Evolutionary conservation across 2,329 filamentous ascomycete species (phyloP).

Genomic region (Shiraia sp.): DNA sequence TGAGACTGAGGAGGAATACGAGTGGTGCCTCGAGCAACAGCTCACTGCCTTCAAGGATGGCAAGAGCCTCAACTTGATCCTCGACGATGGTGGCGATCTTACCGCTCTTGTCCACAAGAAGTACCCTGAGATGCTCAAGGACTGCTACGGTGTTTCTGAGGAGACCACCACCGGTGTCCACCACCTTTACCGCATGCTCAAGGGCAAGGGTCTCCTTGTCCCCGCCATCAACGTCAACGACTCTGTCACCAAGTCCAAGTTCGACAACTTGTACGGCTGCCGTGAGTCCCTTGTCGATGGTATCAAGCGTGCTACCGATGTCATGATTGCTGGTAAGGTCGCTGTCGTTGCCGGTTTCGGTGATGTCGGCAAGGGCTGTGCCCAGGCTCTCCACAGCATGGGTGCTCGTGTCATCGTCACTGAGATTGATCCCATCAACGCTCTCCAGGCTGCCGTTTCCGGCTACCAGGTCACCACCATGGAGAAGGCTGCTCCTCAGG

Average conservation of each 20-base stretch:
- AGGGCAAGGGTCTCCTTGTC: constrained; percentile 74
- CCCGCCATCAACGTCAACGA: constrained; percentile 99
- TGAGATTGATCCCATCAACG: constrained; percentile 99
- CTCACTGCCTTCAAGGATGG: constrained; percentile 93
- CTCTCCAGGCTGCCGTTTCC: constrained; percentile 96
- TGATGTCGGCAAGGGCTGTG: constrained; percentile 99
- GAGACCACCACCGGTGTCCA: constrained; percentile 99
- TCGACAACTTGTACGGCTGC: constrained; percentile 99
- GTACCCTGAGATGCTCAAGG: constrained; percentile 98
- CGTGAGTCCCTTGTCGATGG: constrained; percentile 97
- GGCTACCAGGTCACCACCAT: constrained; percentile 97
- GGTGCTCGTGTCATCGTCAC: constrained; percentile 95
- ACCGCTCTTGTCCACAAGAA: constrained; percentile 96
- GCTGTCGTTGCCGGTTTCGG: constrained; percentile 97
- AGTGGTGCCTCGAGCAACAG: constrained; percentile 99
- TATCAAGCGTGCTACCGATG: constrained; percentile 99
- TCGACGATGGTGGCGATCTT: constrained; percentile 97
- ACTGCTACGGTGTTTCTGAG: constrained; percentile 97
- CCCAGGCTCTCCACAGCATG: constrained; percentile 94
- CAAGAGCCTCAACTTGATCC: constrained; percentile 97
- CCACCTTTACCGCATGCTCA: constrained; percentile 98
- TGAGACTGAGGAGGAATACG: constrained; percentile 99
- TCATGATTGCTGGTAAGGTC: constrained; percentile 99
- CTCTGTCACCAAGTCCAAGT: constrained; percentile 99
- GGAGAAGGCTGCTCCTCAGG: constrained; percentile 86